Evolutionary conservation across 148 eudicot species (phyloP), one percentile per base, ranked within the genome.

Genomic region (Silene uniflora): DNA sequence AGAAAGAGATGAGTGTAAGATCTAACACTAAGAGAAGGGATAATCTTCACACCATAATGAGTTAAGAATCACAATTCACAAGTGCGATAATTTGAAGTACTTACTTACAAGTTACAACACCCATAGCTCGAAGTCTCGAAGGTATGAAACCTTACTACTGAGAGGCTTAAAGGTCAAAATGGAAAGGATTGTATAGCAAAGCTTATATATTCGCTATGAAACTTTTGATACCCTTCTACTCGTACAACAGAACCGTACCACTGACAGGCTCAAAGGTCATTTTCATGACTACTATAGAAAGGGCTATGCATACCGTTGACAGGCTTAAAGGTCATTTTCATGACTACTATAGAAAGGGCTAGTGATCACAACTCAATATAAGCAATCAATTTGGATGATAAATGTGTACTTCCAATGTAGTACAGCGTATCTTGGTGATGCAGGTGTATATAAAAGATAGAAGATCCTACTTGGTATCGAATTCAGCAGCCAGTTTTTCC

Each of bases 401-500:
- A 46, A 22, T 25, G 24, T 44, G 22, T 74, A 17, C 47, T 19
- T 46, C 16, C 55, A 44, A 22, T 13, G 69, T 62, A 62, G 6
- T n/a, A 62, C 6, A 16, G 22, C 22, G 55, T 13, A 22, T 8
- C 17, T 16, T 39, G 35, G 69, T 35, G 25, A 18, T n/a, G 71
- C 16, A 42, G 3, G 9, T 47, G 7, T 42, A 64, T 44, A 19
- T 12, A 39, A 77, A 59, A 49, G 52, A 49, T 32, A 59, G 69
- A 73, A 62, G 22, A 35, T 47, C 73, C 14, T 82, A 94, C 98
- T 88, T 92, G 84, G 93, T 81, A 55, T 90, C 97, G 80, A 67
- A 94, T 60, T 94, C 96, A 16, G 96, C 92, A n/a, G 96, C 93
- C 74, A 95, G 39, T 85, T 92, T 95, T 79, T 95, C 98, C 85